Base-by-base conservation (phyloP, 805 yeast genomes). In the Lipomyces sp. region DNA sequence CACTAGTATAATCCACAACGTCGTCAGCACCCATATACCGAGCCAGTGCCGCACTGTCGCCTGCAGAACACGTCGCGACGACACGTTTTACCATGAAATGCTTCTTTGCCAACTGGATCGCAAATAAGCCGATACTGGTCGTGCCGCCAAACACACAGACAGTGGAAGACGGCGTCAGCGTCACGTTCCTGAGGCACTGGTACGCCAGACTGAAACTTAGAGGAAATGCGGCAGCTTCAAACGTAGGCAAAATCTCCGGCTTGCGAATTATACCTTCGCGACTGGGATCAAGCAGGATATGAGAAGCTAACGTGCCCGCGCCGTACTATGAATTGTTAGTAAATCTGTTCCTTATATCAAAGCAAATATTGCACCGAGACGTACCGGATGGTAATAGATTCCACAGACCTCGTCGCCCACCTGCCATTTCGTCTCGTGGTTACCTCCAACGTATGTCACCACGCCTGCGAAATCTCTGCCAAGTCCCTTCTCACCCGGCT, bases 131-230 rank as follows among this genome's bases (percentile, higher is more conserved):
- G 15, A 89, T 92, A 13, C 87, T 78, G 0, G 96, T 86, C 7
- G 90, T 87, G 33, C 89, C 94, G 50, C 97, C 97, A 57, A 89
- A 78, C 29, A 90, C 82, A 58, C 90, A 79, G 3, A 89, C 84
- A 65, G 81, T 83, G 4, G 85, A 79, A 8, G 80, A 79, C 10
- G 80, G 79, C 50, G 78, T 79, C 29, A 84, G 77, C 42, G 77
- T 75, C 64, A 80, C 79, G 5, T 73, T 65, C 7, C 75, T 73
- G 37, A 83, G 75, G 59, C 81, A 73, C 59, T 79, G 74, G 69
- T 73, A 81, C 0, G 94, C 93, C 2, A 96, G 88, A 24, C 86
- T 85, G 70, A 83, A 85, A 0, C 85, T 87, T 69, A 88, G 77
- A 0, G 91, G 89, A 77, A 84, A 83, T 0, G 90, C 83, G 1